Evolutionary conservation across 495 filamentous ascomycete species (phyloP).

Genomic region (Trichocladium uniseriatum): DNA sequence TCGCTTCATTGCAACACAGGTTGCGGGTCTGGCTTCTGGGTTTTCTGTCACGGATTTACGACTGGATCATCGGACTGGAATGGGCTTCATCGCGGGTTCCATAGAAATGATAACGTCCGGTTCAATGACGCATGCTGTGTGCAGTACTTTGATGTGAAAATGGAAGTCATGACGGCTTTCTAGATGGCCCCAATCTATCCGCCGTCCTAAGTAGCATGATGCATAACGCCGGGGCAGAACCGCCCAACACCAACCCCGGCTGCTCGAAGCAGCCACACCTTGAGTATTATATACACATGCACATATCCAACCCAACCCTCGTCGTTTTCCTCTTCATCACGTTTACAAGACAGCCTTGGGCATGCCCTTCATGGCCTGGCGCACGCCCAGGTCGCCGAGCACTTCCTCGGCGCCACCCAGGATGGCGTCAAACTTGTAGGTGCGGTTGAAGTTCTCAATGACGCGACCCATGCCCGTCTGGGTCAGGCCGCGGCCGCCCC

Average conservation of each 20-base stretch:
- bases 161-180: no score
- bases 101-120: conserved; percentile 19
- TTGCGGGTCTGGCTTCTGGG: conserved; percentile 13
- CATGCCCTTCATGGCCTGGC: conserved; percentile 74
- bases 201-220: background rate
- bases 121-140: background rate
- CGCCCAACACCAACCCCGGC: no score
- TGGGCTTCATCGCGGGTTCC: conserved; percentile 15
- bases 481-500: conserved; percentile 72
- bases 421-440: conserved; percentile 86
- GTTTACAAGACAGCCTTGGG: conserved; percentile 75
- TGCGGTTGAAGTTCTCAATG: conserved; percentile 73
- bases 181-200: background rate
- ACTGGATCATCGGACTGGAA: conserved; percentile 26
- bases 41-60: conserved; percentile 21
- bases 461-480: conserved; percentile 74
- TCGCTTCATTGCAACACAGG: conserved; percentile 10
- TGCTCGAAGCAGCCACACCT: no score
- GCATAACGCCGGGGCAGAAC: background rate
- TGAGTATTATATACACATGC: no score
- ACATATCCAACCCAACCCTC: no score
- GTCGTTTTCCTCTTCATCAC: no score
- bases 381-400: conserved; percentile 69
- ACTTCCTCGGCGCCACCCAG: conserved; percentile 80
- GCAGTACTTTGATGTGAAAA: no score